Base-by-base conservation (phyloP, 805 yeast species). In the Yamadazyma scolyti region DNA sequence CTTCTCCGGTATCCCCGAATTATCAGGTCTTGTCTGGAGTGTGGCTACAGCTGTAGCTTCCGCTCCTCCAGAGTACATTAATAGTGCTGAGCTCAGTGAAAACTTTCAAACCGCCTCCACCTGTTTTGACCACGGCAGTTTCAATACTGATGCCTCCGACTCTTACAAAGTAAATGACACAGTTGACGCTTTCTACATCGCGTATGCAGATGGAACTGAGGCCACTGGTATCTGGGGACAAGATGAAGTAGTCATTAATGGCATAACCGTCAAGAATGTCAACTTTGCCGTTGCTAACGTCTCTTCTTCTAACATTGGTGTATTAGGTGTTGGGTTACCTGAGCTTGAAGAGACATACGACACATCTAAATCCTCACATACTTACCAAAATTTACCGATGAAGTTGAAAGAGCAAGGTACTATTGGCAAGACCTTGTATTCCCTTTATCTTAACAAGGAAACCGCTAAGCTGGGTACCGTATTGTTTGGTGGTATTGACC, bases 271-370 rank as follows among this genome's bases (percentile, higher is more conserved):
- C 6, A 37, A 61, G 1, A 59, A 65, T 33, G 57, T 82, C 19
- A 74, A 85, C 4, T 71, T 87, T 53, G 96, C 93, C 2, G 75
- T 86, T 16, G 93, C 85, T 2, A 74, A 75, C 46, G 54, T 56
- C 23, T 72, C 84, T 2, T 73, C 75, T 41, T 75, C 88, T 3
- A 52, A 75, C 5, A 56, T 69, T 35, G 89, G 93, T 34, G 88
- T 84, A 16, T 55, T 83, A 25, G 88, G 89, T 16, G 73, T 83
- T 39, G 90, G 90, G 7, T 63, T 81, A 29, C 56, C 72, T 4
- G 82, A 76, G 7, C 64, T 82, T 31, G 95, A 87, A 52, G 62
- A 74, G 4, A 81, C 89, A 1, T 50, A 46, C 42, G 9, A 17
- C 9, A 4, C 16, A 9, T 17, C 8, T 13, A 9, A 10, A n/a